These are phyloP conservation scores for Dictyostelium capitatum DNA, from an alignment of 78 protist genomes.

Conservation along the genomic window DNA sequence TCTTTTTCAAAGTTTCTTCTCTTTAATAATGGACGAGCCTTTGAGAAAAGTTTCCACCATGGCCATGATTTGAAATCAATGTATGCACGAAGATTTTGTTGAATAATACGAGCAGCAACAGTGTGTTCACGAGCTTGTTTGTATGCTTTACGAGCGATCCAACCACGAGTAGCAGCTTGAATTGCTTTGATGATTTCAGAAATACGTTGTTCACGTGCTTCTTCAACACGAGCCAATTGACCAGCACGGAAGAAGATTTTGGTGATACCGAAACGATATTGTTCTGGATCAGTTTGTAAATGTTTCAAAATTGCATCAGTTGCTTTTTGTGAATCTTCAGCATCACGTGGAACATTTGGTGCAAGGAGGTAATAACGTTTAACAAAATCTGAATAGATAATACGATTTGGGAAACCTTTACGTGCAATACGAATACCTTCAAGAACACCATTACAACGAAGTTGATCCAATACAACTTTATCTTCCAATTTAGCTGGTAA, in stretches of 20 bases:
- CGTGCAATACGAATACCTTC: slow-evolving; percentile 97
- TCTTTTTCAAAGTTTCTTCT: slow-evolving; percentile 86
- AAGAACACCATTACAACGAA: slow-evolving; percentile 97
- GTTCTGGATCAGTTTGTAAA: slow-evolving; percentile 68
- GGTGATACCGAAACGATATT: slow-evolving; percentile 86
- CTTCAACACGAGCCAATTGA: slow-evolving; percentile 93
- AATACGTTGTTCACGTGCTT: slow-evolving; percentile 89
- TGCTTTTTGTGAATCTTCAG: slow-evolving; percentile 82
- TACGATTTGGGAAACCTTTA: slow-evolving; percentile 95
- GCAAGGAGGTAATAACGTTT: slow-evolving; percentile 93
- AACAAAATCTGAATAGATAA: slow-evolving; percentile 90
- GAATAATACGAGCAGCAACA: slow-evolving; percentile 88
- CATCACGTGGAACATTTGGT: slow-evolving; percentile 84
- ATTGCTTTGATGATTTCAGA: slow-evolving; percentile 80
- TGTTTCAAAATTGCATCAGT: slow-evolving; percentile 82
- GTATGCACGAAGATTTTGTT: slow-evolving; percentile 89
- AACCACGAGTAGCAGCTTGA: slow-evolving; percentile 90
- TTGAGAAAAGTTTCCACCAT: slow-evolving; percentile 89
- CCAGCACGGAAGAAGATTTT: slow-evolving; percentile 96
- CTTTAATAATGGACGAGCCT: slow-evolving; percentile 85
- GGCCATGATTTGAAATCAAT: slow-evolving; percentile 88
- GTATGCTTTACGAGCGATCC: slow-evolving; percentile 88
- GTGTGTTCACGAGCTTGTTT: slow-evolving; percentile 87
- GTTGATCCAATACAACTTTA: slow-evolving; percentile 88
- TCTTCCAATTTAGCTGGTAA: slow-evolving; percentile 80